Conservation (phyloP, 208 protist species). For the Crithidia thermophila region DNA sequence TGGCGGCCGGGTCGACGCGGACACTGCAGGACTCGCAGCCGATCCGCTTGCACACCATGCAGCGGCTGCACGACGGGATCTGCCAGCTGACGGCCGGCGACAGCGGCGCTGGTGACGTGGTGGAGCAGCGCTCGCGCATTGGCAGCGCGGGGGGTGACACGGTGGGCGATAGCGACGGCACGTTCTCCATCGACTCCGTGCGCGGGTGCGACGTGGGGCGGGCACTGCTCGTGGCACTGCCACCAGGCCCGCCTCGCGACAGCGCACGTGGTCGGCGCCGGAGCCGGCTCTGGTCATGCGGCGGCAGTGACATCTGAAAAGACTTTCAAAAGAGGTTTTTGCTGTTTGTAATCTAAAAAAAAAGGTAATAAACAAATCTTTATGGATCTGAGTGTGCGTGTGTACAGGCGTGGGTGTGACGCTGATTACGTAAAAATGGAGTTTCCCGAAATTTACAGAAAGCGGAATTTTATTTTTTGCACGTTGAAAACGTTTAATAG, state of each 20-base stretch:
- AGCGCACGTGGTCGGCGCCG: slow-evolving; percentile 26
- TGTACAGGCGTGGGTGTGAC: too few relatives aligned
- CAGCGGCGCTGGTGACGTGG: slow-evolving; percentile 9
- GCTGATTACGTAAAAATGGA: too few relatives aligned
- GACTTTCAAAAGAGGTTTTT: slow-evolving; percentile 11
- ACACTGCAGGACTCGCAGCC: slow-evolving; percentile 50
- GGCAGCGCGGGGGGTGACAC: slow-evolving; percentile 25
- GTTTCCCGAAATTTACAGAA: too few relatives aligned
- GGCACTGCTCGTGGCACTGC: slow-evolving; percentile 11
- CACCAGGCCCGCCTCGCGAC: slow-evolving; percentile 1
- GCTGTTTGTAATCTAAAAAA: too few relatives aligned
- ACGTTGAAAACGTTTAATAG: too few relatives aligned
- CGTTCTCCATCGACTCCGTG: slow-evolving; percentile 18
- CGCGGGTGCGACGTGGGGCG: slow-evolving; percentile 30
- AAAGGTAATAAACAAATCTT: too few relatives aligned
- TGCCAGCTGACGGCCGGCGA: slow-evolving; percentile 52
- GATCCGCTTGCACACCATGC: slow-evolving; percentile 65
- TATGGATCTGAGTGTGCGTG: too few relatives aligned
- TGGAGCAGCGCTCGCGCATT: slow-evolving; percentile 26
- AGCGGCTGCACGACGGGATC: slow-evolving; percentile 69
- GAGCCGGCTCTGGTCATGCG: background rate
- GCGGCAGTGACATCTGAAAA: slow-evolving; percentile 6
- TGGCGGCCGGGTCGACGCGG: slow-evolving; percentile 51
- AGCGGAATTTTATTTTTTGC: too few relatives aligned
- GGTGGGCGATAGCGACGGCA: slow-evolving; percentile 20